Evolutionary conservation across 345 rosid species (phyloP), one percentile per base, ranked within the genome.

Genomic region (Boechera retrofracta): DNA sequence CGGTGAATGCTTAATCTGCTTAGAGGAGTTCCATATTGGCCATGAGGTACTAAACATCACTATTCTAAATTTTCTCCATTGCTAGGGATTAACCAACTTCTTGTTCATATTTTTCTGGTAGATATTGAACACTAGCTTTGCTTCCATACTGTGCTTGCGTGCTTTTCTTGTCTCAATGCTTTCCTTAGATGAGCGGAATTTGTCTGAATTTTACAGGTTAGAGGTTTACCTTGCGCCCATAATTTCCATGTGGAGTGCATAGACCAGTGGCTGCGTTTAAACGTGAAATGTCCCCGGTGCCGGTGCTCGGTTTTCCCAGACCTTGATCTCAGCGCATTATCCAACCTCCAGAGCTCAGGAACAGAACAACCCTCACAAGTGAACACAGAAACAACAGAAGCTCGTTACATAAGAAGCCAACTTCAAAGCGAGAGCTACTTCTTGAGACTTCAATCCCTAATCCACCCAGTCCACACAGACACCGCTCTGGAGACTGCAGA

Each of bases 181-280:
- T 51, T 68, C 81, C 62, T 28, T 29, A 26, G 12, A 56, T 28
- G 58, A 66, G 51, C 15, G 7, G 51, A 54, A 11, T 36, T 66
- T 59, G 56, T 42, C 44, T 78, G 47, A 45, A 67, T 54, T 29
- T 33, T 28, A 81, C 91, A 96, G 99, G 99, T 96, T 69, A 94
- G 98, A 51, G 99, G 98, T 65, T 84, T 96, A 79, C 99, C 99
- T 16, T 93, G 99, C 77, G 98, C 99, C 26, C 99, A 96, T 77
- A 96, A 96, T 81, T 96, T 96, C 84, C 98, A 96, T 72, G 95
- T 96, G 24, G 98, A 89, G 42, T 93, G 99, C 83, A 96, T 96
- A 33, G 97, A 93, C 7, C 86, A 91, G 86, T 96, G 99, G 99
- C 90, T 96, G 45, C 89, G 96, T 53, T 74, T 96, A 81, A 96